Evolutionary conservation across 2,329 filamentous ascomycete species (phyloP).

Genomic region (Coccinonectria pachysandricola): DNA sequence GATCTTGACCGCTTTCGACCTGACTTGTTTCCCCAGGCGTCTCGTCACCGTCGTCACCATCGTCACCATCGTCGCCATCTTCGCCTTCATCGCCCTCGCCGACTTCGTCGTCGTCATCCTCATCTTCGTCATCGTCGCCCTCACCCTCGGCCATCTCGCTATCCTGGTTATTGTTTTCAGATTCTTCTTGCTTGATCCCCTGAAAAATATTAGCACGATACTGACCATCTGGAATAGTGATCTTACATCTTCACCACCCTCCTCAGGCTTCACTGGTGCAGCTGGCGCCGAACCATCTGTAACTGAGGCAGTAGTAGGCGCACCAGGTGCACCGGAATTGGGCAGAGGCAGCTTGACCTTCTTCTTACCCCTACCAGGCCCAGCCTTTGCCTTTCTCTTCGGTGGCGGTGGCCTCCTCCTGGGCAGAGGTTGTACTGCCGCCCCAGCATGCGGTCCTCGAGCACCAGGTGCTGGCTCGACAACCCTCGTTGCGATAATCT

Average conservation of each 20-base stretch:
- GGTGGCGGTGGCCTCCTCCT: constrained; percentile 62
- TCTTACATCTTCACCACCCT: constrained; percentile 25
- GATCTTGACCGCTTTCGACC: constrained; percentile 22
- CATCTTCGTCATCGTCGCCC: constrained; percentile 36
- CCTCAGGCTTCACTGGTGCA: constrained; percentile 28
- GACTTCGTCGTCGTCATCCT: constrained; percentile 37
- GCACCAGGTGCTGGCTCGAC: constrained; percentile 33
- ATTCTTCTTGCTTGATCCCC: constrained; percentile 34
- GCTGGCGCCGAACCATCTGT: constrained; percentile 27
- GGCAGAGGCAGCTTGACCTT: constrained; percentile 54
- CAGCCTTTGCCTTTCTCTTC: constrained; percentile 67
- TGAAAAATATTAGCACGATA: constrained; percentile 15
- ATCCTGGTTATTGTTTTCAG: constrained; percentile 35
- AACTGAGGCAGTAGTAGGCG: constrained; percentile 18
- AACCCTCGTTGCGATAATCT: constrained; percentile 59
- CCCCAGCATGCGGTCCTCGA: constrained; percentile 45
- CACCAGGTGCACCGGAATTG: constrained; percentile 20
- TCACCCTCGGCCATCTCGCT: constrained; percentile 44
- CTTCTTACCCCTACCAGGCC: constrained; percentile 68
- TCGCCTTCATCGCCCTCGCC: constrained; percentile 38
- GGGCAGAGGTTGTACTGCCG: constrained; percentile 27
- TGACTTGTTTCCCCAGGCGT: constrained; percentile 18
- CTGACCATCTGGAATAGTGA: not conserved
- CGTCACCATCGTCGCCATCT: constrained; percentile 34
- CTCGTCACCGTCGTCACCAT: constrained; percentile 29